Evolutionary conservation across 2,329 filamentous ascomycete genomes (phyloP).

Genomic region (Stemphylium beticola): DNA sequence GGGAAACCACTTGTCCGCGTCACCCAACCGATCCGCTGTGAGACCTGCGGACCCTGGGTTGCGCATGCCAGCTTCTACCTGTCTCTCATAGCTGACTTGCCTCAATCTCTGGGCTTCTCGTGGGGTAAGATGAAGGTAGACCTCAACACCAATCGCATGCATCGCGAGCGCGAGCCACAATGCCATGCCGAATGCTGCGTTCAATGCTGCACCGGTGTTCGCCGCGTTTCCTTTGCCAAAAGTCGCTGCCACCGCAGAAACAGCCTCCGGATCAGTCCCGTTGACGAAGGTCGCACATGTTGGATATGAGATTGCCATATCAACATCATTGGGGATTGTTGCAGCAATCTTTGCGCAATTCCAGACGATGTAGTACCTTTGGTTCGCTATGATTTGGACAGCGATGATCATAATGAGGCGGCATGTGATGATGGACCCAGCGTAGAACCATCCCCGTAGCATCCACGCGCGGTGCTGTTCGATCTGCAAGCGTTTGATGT

Average conservation of each 20-base stretch:
- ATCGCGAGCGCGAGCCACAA: slow-evolving; percentile 61
- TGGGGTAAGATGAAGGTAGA: slow-evolving; percentile 57
- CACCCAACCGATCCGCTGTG: slow-evolving; percentile 35
- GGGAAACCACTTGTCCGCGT: slow-evolving; percentile 33
- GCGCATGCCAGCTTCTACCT: slow-evolving; percentile 60
- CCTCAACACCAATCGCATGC: slow-evolving; percentile 51
- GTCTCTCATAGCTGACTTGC: slow-evolving; percentile 62
- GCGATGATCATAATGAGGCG: slow-evolving; percentile 57
- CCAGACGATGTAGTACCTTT: slow-evolving; percentile 46
- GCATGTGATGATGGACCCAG: slow-evolving; percentile 60
- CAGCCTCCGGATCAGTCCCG: slow-evolving; percentile 31
- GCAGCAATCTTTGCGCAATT: slow-evolving; percentile 60
- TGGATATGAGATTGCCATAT: slow-evolving; percentile 49
- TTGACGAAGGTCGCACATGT: slow-evolving; percentile 53
- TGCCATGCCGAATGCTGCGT: slow-evolving; percentile 59
- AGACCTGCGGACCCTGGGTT: slow-evolving; percentile 49
- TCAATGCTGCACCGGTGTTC: slow-evolving; percentile 53
- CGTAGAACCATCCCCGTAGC: slow-evolving; percentile 47
- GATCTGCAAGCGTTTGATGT: slow-evolving; percentile 66
- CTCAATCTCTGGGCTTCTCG: slow-evolving; percentile 61
- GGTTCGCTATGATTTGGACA: slow-evolving; percentile 49
- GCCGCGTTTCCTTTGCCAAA: slow-evolving; percentile 28
- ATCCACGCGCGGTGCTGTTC: slow-evolving; percentile 43
- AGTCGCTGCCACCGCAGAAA: slow-evolving; percentile 35
- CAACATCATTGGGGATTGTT: slow-evolving; percentile 26